A percentile compares a stretch with the other conserved stretches of the same genome.
These are phyloP conservation scores for Fraxinus latifolia DNA, from an alignment of 305 asterid species.

Conservation along the genomic window DNA sequence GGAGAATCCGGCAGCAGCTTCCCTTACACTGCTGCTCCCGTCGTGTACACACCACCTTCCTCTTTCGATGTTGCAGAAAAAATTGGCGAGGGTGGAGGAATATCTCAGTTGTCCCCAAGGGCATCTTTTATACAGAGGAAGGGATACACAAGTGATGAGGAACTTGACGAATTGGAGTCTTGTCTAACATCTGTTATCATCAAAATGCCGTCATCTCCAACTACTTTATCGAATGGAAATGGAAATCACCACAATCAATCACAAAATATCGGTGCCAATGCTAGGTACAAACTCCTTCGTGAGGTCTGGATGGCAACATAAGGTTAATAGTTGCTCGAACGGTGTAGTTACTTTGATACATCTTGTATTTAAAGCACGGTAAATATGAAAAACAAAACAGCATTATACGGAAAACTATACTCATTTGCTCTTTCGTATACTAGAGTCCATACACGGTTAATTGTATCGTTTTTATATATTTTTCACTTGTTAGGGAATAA, in stretches of 20 bases:
- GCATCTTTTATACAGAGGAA: conserved; percentile 73
- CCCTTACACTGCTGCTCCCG: conserved; percentile 73
- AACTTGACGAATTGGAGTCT: conserved; percentile 73
- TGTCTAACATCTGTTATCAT: conserved; percentile 49
- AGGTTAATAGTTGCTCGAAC: conserved; percentile 15
- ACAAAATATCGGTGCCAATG: conserved; percentile 37
- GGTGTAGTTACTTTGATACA: conserved; percentile 16
- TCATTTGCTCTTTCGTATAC: conserved; percentile 14
- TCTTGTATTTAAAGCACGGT: neutral
- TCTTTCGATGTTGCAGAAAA: conserved; percentile 54
- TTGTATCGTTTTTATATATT: neutral
- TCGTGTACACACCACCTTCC: conserved; percentile 58
- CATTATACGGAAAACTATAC: neutral
- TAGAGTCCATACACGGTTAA: neutral
- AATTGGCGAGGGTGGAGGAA: conserved; percentile 48
- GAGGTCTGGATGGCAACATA: conserved; percentile 70
- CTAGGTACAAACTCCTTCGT: conserved; percentile 83
- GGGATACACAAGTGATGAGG: conserved; percentile 93
- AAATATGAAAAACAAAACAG: conserved; percentile 21
- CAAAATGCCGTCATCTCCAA: conserved; percentile 40
- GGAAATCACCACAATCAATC: conserved; percentile 25
- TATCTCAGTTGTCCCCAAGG: conserved; percentile 43
- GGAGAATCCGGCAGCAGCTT: conserved; percentile 45
- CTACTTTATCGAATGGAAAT: conserved; percentile 19
- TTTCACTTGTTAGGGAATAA: neutral